Base-by-base conservation (phyloP, 768 basidiomycete genomes). In the Auricularia sp. region DNA sequence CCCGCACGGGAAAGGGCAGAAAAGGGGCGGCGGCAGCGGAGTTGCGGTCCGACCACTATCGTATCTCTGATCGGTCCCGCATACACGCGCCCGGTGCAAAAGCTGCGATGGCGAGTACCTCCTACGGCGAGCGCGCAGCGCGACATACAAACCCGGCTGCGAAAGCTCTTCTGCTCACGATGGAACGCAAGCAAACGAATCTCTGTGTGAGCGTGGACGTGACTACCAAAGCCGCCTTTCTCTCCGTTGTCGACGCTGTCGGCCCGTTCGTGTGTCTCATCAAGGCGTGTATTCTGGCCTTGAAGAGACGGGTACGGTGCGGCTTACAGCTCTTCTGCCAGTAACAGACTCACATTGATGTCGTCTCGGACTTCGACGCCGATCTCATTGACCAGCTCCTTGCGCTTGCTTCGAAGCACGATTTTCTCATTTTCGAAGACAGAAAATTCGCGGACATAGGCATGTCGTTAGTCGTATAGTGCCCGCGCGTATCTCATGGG, bases 401-500 rank as follows among this genome's bases (percentile, higher is more conserved):
- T 66, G 79, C 80, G 42, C 83, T 98, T 6, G 87, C 88, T 71
- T 71, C 75, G 58, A 87, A 90, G 72, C 86, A 97, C 67, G 92
- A 97, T 71, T 99, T 98, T 77, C 74, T 96, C 62, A 94, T 98
- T 70, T 99, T 98, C 70, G 97, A 98, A 77, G 97, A 99, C 78
- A 82, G 97, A 68, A 99, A 99, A 75, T 99, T 99, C 71, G 96
- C 97, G 3, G 97, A 99, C 75, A 98, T 99, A 62, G 96, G 96
- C 94, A 67, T 70, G 83, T 69, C 8, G 7, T 42, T 14, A 42
- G 39, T 42, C 39, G 8, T 8, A 39, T 14, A n/a, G 29, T 39
- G 6, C 21, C 21, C 51, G 10, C 61, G 39, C 33, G 36, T 58
- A 18, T 61, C 64, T 7, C 7, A 23, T 7, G 14, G 43, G 61